Evolutionary conservation across 768 basidiomycete species (phyloP), one percentile per base, ranked within the genome.

Genomic region (Psilocybe cubensis): DNA sequence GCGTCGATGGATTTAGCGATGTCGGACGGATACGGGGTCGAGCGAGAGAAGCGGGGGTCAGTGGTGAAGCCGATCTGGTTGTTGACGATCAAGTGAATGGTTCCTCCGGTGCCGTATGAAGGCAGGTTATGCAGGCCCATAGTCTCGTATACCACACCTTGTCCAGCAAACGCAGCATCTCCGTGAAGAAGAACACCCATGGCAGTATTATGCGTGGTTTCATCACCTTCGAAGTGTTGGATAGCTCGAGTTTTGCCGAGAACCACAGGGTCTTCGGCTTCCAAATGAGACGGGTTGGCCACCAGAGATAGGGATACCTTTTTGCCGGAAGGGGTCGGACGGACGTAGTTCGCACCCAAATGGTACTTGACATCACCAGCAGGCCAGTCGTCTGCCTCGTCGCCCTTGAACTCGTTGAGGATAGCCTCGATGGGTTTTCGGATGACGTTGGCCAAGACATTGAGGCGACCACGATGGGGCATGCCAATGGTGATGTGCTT

Each of bases 11-110:
- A 88, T 75, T 99, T 99, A 60, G 97, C 97, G 62, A 99, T 92
- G 69, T 99, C 97, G 53, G 96, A 98, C 11, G 92, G 92, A 76
- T 99, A 98, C 47, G 97, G 92, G 3, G 97, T 99, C 17, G 96
- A 98, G 56, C 97, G 95, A 44, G 96, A 81, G 78, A 98, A 97
- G 56, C 96, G 89, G 44, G 97, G 97, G 69, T 98, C 96, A 29
- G 97, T 99, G 49, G 97, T 99, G 80, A 99, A 99, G 57, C 96
- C 96, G 58, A 98, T 96, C 71, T 98, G 96, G 76, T 98, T 98
- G 81, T 98, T 98, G 64, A 98, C 94, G 64, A 98, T 96, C 56
- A 99, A 79, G 70, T 99, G 97, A 65, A 99, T 94, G 46, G 97
- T 98, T 55, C 97, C 97, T 56, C 97, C 97, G 12, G 95, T 98